Evolutionary conservation across 306 rosid species (phyloP).

Genomic region (Casuarina equisetifolia): DNA sequence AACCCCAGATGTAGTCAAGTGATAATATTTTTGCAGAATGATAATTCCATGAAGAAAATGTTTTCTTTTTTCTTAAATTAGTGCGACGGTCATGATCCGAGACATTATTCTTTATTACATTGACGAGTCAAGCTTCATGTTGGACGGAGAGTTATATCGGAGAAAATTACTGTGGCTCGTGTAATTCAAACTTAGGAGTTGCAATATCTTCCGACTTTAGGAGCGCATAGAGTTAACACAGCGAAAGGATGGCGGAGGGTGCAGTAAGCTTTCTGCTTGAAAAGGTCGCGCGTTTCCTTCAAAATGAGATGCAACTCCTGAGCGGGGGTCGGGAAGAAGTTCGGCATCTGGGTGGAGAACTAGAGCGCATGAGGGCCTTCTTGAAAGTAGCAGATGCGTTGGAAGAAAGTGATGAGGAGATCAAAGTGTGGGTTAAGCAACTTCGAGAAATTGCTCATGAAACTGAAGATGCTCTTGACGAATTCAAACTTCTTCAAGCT

Average conservation of each 20-base stretch:
- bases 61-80: too few species aligned
- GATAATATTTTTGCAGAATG: too few species aligned
- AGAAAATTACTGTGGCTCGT: too few species aligned
- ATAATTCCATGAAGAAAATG: too few species aligned
- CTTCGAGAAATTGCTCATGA: conserved; percentile 36
- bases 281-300: conserved; percentile 19
- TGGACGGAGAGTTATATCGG: too few species aligned
- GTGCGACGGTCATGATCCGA: too few species aligned
- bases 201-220: background rate
- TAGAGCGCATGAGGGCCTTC: conserved; percentile 31
- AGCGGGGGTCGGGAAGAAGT: conserved; percentile 32
- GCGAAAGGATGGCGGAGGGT: conserved; percentile 29
- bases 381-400: conserved; percentile 32
- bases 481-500: conserved; percentile 20
- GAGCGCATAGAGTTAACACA: background rate
- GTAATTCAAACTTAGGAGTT: background rate
- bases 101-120: too few species aligned
- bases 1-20: too few species aligned
- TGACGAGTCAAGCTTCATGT: too few species aligned
- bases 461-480: conserved; percentile 40
- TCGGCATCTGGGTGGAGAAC: conserved; percentile 19
- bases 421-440: conserved; percentile 39
- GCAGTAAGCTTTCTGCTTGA: conserved; percentile 23
- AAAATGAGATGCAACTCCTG: conserved; percentile 2
- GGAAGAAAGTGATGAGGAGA: conserved; percentile 37